Evolutionary conservation across 805 yeast species (phyloP).

Genomic region (Sugiyamaella valdiviana): DNA sequence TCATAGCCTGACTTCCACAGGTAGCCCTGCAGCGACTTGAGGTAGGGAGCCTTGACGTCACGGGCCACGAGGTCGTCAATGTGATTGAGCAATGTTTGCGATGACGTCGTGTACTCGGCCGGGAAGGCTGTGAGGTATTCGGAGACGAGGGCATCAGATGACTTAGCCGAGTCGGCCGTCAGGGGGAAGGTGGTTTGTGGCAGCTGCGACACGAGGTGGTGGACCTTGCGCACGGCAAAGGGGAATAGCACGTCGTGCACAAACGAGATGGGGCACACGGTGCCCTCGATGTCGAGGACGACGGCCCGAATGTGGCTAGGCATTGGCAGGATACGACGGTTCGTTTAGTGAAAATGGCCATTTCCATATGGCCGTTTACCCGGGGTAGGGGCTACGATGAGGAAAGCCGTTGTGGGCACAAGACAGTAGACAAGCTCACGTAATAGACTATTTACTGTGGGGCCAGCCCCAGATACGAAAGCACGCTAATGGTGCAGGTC

Average conservation of each 20-base stretch:
- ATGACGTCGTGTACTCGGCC: conserved; percentile 23
- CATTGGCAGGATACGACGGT: not conserved
- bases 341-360: too few species aligned
- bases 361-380: too few species aligned
- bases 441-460: too few species aligned
- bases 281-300: conserved; percentile 82
- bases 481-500: too few species aligned
- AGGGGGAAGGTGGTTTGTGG: conserved; percentile 4
- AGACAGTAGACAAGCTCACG: too few species aligned
- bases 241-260: conserved; percentile 74
- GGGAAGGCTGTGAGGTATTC: conserved; percentile 45
- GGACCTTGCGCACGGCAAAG: conserved; percentile 45
- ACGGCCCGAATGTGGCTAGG: conserved; percentile 30
- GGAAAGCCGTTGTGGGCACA: too few species aligned
- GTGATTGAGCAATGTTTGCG: conserved; percentile 38
- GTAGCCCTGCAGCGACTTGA: conserved; percentile 76
- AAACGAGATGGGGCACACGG: conserved; percentile 85
- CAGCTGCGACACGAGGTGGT: conserved; percentile 15
- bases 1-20: conserved; percentile 79
- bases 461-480: too few species aligned
- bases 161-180: conserved; percentile 9
- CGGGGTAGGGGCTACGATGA: too few species aligned
- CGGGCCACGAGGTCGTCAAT: conserved; percentile 50
- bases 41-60: conserved; percentile 71
- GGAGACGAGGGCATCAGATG: conserved; percentile 22